Evolutionary conservation across 2,329 filamentous ascomycete genomes (phyloP).

Genomic region (Phaeoacremonium minimum): DNA sequence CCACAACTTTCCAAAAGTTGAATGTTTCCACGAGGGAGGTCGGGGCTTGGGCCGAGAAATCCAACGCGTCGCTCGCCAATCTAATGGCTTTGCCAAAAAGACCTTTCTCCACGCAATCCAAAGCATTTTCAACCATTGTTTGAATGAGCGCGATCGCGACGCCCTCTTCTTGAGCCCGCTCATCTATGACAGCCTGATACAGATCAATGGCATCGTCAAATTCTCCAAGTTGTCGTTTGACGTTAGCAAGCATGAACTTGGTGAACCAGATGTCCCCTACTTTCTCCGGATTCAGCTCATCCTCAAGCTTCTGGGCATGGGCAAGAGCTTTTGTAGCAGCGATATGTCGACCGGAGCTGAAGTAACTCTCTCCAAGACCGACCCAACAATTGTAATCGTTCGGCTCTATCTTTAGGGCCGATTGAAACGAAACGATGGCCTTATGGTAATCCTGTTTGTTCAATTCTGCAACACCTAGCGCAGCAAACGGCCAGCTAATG

Average conservation of each 20-base stretch:
- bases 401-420: conserved; percentile 77
- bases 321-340: conserved; percentile 90
- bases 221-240: conserved; percentile 87
- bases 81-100: conserved; percentile 79
- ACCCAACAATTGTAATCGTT: conserved; percentile 95
- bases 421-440: conserved; percentile 88
- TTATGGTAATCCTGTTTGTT: conserved; percentile 89
- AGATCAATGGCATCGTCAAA: conserved; percentile 77
- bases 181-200: conserved; percentile 68
- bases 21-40: conserved; percentile 66
- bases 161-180: conserved; percentile 72
- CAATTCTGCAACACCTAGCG: conserved; percentile 87
- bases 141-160: conserved; percentile 86
- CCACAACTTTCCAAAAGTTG: conserved; percentile 92
- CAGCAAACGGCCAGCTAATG: conserved; percentile 93
- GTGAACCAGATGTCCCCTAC: conserved; percentile 84
- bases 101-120: conserved; percentile 73
- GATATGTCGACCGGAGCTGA: conserved; percentile 87
- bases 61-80: conserved; percentile 65
- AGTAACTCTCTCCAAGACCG: conserved; percentile 94
- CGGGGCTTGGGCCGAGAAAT: conserved; percentile 60
- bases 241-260: conserved; percentile 93
- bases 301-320: conserved; percentile 75
- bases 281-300: conserved; percentile 47
- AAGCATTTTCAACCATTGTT: conserved; percentile 77